A percentile compares a stretch with the other conserved stretches of the same genome.
Evolutionary conservation across 1,139 yeast species (phyloP).

Genomic region (Kurtzmaniella quercitrusa): DNA sequence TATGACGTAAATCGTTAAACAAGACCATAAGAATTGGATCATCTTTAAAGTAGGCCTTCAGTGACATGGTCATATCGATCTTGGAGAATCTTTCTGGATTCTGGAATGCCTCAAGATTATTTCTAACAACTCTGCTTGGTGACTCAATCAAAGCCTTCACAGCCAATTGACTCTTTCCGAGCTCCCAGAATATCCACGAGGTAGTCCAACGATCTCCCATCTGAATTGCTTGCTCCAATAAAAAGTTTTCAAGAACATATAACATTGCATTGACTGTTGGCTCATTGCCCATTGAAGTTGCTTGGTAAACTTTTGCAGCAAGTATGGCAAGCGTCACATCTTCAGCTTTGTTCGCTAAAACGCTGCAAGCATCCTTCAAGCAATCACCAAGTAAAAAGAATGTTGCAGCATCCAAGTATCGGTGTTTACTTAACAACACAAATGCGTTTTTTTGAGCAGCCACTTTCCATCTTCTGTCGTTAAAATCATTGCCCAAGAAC

Average conservation of each 20-base stretch:
- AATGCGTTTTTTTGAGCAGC: conserved; percentile 93
- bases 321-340: conserved; percentile 76
- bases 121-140: conserved; percentile 41
- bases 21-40: conserved; percentile 78
- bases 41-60: conserved; percentile 56
- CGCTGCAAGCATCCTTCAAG: conserved; percentile 71
- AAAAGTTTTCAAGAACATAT: conserved; percentile 44
- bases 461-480: conserved; percentile 68
- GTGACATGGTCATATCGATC: conserved; percentile 16
- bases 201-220: conserved; percentile 79
- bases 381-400: conserved; percentile 83
- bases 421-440: conserved; percentile 82
- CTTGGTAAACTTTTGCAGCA: conserved; percentile 62
- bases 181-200: conserved; percentile 78
- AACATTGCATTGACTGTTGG: not conserved
- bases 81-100: conserved; percentile 17
- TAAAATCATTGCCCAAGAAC: conserved; percentile 74
- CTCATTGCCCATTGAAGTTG: not conserved
- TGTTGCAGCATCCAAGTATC: conserved; percentile 83
- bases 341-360: conserved; percentile 58
- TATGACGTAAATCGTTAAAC: conserved; percentile 56
- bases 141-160: conserved; percentile 63
- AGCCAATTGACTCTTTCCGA: conserved; percentile 48
- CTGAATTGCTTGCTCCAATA: conserved; percentile 55
- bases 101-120: conserved; percentile 17